These are phyloP conservation scores for Paraglomus brasilianum DNA, from an alignment of 192 early-diverging fungal species.

Conservation along the genomic window DNA sequence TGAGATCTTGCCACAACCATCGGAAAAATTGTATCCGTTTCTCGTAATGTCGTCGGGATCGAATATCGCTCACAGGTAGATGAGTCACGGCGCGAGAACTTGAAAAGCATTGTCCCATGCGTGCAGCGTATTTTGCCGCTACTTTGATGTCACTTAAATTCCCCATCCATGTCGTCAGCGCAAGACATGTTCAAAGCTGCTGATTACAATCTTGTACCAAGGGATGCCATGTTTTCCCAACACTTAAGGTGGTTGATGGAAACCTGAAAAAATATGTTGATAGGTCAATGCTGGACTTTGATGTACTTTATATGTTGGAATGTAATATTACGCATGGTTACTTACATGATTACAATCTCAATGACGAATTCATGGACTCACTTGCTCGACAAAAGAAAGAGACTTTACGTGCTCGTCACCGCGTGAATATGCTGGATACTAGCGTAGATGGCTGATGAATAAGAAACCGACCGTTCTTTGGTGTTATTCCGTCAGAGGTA, in stretches of 20 bases:
- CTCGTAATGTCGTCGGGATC: conserved; percentile 56
- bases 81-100: conserved; percentile 54
- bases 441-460: no score
- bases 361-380: conserved; percentile 35
- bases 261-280: conserved; percentile 19
- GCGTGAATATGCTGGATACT: no score
- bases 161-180: conserved; percentile 79
- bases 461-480: no score
- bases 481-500: no score
- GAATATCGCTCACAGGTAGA: conserved; percentile 42
- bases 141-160: conserved; percentile 60
- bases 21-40: conserved; percentile 65
- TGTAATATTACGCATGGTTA: conserved; percentile 39
- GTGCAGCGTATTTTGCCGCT: conserved; percentile 68
- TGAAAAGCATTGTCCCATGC: conserved; percentile 75
- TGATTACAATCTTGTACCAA: conserved; percentile 39
- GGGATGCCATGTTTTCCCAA: not conserved
- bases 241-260: not conserved
- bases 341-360: conserved; percentile 47
- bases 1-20: conserved; percentile 71
- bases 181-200: conserved; percentile 36
- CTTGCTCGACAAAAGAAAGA: conserved; percentile 27
- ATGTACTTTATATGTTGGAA: conserved; percentile 50
- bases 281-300: conserved; percentile 32
- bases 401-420: not conserved